Evolutionary conservation across 441 rosid genomes (phyloP).

Genomic region (Pelargonium cotyledonis): DNA sequence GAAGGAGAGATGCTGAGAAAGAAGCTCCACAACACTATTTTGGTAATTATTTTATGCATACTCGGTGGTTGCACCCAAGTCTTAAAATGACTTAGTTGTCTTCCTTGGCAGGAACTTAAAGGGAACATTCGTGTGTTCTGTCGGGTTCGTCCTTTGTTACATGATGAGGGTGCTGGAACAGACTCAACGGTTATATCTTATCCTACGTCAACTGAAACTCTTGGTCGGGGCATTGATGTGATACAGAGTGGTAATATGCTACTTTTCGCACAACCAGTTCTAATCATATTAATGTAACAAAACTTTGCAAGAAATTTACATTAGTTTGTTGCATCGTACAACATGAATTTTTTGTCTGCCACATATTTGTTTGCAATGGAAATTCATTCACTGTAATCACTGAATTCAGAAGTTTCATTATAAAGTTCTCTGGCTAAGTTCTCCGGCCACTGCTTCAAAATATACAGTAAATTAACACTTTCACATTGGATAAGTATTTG

Average conservation of each 20-base stretch:
- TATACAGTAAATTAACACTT: no score
- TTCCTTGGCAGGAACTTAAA: slow-evolving; percentile 67
- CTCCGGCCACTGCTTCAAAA: no score
- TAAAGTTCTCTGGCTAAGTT: no score
- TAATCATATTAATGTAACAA: neutral
- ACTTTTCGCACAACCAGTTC: neutral
- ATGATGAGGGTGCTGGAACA: slow-evolving; percentile 62
- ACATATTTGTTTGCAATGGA: no score
- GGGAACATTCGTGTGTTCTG: slow-evolving; percentile 96
- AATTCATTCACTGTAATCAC: no score
- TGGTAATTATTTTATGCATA: slow-evolving; percentile 38
- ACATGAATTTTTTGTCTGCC: no score
- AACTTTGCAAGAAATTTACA: no score
- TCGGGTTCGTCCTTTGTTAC: slow-evolving; percentile 81
- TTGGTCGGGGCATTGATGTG: slow-evolving; percentile 78
- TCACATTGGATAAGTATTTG: no score
- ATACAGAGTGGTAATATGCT: slow-evolving; percentile 61
- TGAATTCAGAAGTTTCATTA: no score
- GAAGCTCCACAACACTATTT: slow-evolving; percentile 86
- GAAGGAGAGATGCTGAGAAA: slow-evolving; percentile 85
- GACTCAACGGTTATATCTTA: slow-evolving; percentile 57
- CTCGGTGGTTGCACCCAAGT: neutral
- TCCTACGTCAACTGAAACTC: slow-evolving; percentile 65
- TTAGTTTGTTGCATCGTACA: no score
- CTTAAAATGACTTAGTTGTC: slow-evolving; percentile 9